Percentiles rank a stretch among this genome's conserved stretches.
These are phyloP conservation scores for Hypomyces perniciosus DNA, from an alignment of 2,329 filamentous ascomycete species.

Conservation along the genomic window DNA sequence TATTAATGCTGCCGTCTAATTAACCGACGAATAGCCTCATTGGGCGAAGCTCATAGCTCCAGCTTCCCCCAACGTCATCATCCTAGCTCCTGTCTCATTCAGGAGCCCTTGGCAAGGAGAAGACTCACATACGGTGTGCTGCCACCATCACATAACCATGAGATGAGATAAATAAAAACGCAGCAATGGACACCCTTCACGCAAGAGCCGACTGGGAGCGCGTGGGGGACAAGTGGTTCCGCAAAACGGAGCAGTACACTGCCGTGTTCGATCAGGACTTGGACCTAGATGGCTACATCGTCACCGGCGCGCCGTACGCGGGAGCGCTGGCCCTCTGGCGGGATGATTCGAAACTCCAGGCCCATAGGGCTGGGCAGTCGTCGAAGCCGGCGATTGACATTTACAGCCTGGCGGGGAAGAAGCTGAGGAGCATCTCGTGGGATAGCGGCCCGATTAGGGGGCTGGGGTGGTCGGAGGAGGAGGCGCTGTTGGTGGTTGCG, in stretches of 20 bases:
- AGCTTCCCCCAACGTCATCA: not conserved
- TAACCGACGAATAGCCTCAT: slow-evolving; percentile 29
- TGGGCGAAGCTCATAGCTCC: slow-evolving; percentile 8
- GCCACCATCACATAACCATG: slow-evolving; percentile 20
- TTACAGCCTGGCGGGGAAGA: slow-evolving; percentile 87
- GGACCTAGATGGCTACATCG: slow-evolving; percentile 89
- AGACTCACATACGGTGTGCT: not conserved
- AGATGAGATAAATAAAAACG: slow-evolving; percentile 19
- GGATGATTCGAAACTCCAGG: slow-evolving; percentile 77
- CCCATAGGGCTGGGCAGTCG: slow-evolving; percentile 65
- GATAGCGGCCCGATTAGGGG: slow-evolving; percentile 83
- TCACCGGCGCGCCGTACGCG: slow-evolving; percentile 86
- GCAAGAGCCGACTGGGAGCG: slow-evolving; percentile 90
- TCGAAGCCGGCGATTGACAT: slow-evolving; percentile 85
- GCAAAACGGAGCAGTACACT: slow-evolving; percentile 89
- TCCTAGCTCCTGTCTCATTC: not conserved
- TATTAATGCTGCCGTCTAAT: not conserved
- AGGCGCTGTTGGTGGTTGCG: slow-evolving; percentile 82
- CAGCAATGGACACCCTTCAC: slow-evolving; percentile 50
- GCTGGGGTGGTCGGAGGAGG: slow-evolving; percentile 93
- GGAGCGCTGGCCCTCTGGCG: slow-evolving; percentile 92
- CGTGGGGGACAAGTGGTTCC: slow-evolving; percentile 90
- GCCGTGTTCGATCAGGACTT: slow-evolving; percentile 88
- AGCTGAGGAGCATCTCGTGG: slow-evolving; percentile 82
- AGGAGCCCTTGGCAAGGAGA: too few species aligned